Base-by-base conservation (phyloP, 148 eudicot species). In the Dysphania ambrosioides region DNA sequence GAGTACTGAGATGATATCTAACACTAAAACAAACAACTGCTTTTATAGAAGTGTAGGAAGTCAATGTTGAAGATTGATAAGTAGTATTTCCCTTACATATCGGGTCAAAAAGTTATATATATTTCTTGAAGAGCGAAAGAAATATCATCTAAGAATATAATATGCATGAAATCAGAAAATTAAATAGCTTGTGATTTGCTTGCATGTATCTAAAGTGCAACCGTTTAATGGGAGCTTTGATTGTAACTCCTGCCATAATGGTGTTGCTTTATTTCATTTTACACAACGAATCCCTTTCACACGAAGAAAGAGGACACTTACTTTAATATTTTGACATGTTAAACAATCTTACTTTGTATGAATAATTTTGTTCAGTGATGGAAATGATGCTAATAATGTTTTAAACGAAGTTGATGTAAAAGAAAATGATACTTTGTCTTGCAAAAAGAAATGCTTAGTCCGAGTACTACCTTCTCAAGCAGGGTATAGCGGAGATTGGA, bases 81-180 rank as follows among this genome's bases (percentile, higher is more conserved):
- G 24, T 41, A 66, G n/a, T 23, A 26, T 15, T 15, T 24, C 7
- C 78, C 75, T 68, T 35, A 30, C 55, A 62, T 74, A 58, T 49
- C 44, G 78, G 78, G 75, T 74, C 78, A 69, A 31, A n/a, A 27
- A 60, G 73, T 58, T 51, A 44, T 67, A 63, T 58, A 58, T 26
- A 27, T 18, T 53, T 8, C 9, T 11, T 47, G 16, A 47, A 47
- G 51, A 47, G 51, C 15, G 10, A 4, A 27, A 56, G 61, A 42
- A 42, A 9, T 42, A 42, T 42, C 47, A 42, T 42, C 2, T 10
- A 42, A 42, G 47, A 42, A 11, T 42, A 42, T 1, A 15, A 11
- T 42, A 1, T 11, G 15, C 2, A 47, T 11, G 15, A 16, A 47
- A 47, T 47, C 18, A 36, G 51, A 57, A 57, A 26, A 27, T 58